Evolutionary conservation across 495 filamentous ascomycete genomes (phyloP), one percentile per base, ranked within the genome.

Genomic region (Aspergillus bridgeri): DNA sequence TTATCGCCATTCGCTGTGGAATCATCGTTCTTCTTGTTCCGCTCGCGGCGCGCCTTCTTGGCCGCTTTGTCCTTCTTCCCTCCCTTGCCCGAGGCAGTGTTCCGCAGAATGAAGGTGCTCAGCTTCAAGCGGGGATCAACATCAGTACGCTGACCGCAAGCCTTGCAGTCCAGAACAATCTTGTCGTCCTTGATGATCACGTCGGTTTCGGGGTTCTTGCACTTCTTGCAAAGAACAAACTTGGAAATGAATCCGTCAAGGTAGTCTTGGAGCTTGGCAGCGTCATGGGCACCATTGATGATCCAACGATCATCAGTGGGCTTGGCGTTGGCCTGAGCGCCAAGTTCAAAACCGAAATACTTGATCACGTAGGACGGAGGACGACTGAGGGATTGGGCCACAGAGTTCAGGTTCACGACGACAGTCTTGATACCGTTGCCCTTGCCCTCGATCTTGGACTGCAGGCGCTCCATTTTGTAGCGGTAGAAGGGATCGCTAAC

Each of bases 361-460:
- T 98, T 98, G 86, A 98, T 97, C 67, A 98, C 85, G 68, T 96
- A 96, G 62, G 89, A 81, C 56, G 93, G 90, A 60, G 92, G 92
- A 69, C 94, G 94, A 66, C 89, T 91, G 62, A 98, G 84, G 49
- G 92, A 96, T 65, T 89, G 80, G 65, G 94, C 91, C 65, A 98
- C 92, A 74, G 92, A 95, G 84, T 88, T 90, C 66, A 98, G 74
- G 76, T 98, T 98, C 85, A 94, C 91, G 66, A 98, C 87, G 69
- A 96, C 91, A 64, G 90, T 94, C 72, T 96, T 95, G 79, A 92
- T 90, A 67, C 94, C 88, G 73, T 98, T 98, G 58, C 94, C 94
- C 79, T 98, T 98, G 75, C 94, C 94, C 78, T 98, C 94, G 68
- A 98, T 94, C 84, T 98, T 98, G 75, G 94, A 96, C 82, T 92